phyloP scores from a whole-genome alignment of 75 land plant genomes.

The Cryptomeria japonica region DNA sequence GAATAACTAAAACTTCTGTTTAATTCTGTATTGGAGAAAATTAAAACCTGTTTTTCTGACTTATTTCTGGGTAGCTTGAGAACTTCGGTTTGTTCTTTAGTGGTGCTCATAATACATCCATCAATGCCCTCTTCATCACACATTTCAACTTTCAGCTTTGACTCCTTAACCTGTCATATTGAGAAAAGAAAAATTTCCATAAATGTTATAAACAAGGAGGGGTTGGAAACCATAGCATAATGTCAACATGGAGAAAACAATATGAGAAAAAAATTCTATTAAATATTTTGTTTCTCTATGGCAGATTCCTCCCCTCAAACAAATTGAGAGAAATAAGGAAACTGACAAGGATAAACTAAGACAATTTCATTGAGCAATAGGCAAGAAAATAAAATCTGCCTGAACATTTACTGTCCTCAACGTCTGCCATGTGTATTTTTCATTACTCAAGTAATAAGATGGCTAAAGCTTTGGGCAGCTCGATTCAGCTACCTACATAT shows the following conservation, averaged over 20 bases:
- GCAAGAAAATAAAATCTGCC: background rate
- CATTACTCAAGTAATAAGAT: background rate
- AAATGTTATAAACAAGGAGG: background rate
- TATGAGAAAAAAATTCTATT: background rate
- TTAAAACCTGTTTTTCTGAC: conserved; percentile 65
- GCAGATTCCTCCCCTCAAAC: background rate
- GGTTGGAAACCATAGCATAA: background rate
- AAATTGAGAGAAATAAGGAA: background rate
- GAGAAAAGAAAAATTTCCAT: background rate
- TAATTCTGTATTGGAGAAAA: background rate
- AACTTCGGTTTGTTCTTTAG: conserved; percentile 19
- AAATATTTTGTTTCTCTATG: background rate
- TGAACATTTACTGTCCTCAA: background rate
- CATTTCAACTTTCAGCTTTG: conserved; percentile 76
- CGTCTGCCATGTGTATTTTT: background rate
- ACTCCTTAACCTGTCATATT: conserved; percentile 74
- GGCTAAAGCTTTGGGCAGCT: background rate
- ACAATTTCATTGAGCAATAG: background rate
- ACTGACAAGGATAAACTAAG: background rate
- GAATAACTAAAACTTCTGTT: background rate
- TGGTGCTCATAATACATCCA: conserved; percentile 38
- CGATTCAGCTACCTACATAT: background rate
- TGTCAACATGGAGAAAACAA: background rate
- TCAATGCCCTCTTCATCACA: conserved; percentile 45
- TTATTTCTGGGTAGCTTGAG: conserved; percentile 64